Conservation (phyloP, 1,139 yeast species). For the Nakaseomyces bracarensis region DNA sequence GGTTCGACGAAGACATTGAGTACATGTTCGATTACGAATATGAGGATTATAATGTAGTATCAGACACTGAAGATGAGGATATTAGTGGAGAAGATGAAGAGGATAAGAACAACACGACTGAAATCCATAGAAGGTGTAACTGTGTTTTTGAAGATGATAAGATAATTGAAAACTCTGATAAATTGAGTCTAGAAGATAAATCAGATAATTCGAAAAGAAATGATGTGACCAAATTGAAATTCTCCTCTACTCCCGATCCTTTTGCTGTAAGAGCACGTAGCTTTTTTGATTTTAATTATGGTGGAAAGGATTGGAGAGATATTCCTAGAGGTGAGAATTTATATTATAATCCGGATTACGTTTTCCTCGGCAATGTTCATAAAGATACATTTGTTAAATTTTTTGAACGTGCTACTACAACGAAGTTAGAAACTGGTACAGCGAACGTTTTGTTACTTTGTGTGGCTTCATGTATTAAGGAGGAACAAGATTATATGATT, state of each 20-base stretch:
- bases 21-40: constrained; percentile 62
- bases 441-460: constrained; percentile 28
- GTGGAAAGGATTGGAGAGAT: constrained; percentile 65
- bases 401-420: constrained; percentile 31
- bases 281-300: constrained; percentile 43
- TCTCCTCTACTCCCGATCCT: constrained; percentile 18
- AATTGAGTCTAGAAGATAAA: constrained; percentile 12
- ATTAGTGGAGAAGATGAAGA: constrained; percentile 23
- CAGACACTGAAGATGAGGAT: constrained; percentile 28
- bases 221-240: constrained; percentile 7
- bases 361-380: constrained; percentile 17
- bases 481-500: constrained; percentile 34
- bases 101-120: constrained; percentile 10
- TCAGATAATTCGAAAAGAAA: constrained; percentile 16
- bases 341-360: constrained; percentile 26
- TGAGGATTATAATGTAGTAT: constrained; percentile 28
- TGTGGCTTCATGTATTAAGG: constrained; percentile 45
- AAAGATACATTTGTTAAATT: constrained; percentile 17
- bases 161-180: constrained; percentile 18
- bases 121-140: constrained; percentile 31
- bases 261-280: constrained; percentile 35
- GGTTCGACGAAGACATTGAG: constrained; percentile 63
- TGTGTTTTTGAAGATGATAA: constrained; percentile 36
- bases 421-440: constrained; percentile 36
- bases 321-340: constrained; percentile 51